These are phyloP conservation scores for Leishmania tarentolae DNA, from an alignment of 208 protist species.

Conservation along the genomic window DNA sequence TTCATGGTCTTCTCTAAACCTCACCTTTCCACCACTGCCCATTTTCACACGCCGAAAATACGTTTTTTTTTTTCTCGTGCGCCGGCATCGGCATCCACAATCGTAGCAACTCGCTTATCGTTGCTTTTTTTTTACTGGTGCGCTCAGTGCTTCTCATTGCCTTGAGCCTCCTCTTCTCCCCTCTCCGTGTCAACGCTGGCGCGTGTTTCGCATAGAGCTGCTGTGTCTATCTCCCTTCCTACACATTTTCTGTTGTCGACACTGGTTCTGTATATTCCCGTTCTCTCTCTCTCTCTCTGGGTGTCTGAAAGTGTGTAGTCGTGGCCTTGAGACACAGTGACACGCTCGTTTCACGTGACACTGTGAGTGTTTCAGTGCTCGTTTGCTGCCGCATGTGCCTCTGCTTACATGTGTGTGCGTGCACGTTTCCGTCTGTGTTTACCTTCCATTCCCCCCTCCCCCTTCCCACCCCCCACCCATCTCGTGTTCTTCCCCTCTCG, in stretches of 20 bases:
- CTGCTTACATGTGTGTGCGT: neutral
- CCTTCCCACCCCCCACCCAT: neutral
- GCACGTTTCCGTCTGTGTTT: neutral
- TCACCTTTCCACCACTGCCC: neutral
- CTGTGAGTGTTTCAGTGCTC: neutral
- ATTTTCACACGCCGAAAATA: neutral
- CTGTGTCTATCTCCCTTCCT: too few species aligned
- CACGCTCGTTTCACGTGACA: neutral
- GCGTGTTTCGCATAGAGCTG: neutral
- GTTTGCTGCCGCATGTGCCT: neutral
- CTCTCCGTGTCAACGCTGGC: neutral
- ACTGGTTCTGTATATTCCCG: too few species aligned
- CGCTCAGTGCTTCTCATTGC: neutral
- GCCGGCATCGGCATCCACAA: neutral
- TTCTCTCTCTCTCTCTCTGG: too few species aligned
- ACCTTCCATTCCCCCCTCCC: neutral
- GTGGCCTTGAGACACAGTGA: neutral
- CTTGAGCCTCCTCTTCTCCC: neutral
- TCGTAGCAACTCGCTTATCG: neutral
- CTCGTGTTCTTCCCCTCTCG: neutral
- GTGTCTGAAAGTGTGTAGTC: neutral
- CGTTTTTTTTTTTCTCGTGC: neutral
- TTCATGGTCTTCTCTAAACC: neutral
- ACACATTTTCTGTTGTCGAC: neutral
- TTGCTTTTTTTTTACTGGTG: neutral